Evolutionary conservation across 495 filamentous ascomycete genomes (phyloP).

Genomic region (Parmelia sp.): DNA sequence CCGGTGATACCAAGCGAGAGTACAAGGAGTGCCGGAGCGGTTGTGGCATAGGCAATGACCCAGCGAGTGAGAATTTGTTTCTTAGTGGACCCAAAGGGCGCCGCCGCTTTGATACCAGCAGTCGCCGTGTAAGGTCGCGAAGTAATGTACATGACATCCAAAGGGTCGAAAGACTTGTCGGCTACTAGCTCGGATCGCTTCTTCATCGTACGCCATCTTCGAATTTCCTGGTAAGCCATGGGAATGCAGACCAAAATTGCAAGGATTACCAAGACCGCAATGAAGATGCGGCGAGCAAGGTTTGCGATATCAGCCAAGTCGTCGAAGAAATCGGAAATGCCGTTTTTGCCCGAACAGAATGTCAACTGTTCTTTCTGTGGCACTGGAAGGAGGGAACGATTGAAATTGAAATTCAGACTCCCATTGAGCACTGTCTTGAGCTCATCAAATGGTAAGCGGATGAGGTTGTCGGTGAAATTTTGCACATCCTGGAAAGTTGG

Average conservation of each 20-base stretch:
- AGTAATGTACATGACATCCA: conserved; percentile 85
- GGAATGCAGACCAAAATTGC: conserved; percentile 68
- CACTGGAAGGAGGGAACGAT: conserved; percentile 68
- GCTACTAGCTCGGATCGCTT: conserved; percentile 60
- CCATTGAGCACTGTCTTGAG: conserved; percentile 64
- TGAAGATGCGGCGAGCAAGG: conserved; percentile 64
- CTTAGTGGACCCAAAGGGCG: conserved; percentile 58
- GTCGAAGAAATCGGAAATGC: conserved; percentile 82
- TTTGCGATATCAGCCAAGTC: conserved; percentile 53
- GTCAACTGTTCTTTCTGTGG: conserved; percentile 71
- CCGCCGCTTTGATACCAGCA: conserved; percentile 66
- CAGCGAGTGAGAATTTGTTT: conserved; percentile 70
- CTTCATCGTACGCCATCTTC: conserved; percentile 67
- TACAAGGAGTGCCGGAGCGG: conserved; percentile 77
- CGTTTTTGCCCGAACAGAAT: conserved; percentile 82
- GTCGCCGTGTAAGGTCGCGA: conserved; percentile 69
- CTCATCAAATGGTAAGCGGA: conserved; percentile 70
- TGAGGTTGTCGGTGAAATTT: conserved; percentile 63
- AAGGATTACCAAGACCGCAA: conserved; percentile 59
- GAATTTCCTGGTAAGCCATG: conserved; percentile 73
- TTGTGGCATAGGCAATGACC: conserved; percentile 81
- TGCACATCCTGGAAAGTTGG: conserved; percentile 78
- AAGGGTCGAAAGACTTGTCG: conserved; percentile 61
- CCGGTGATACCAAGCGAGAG: conserved; percentile 81
- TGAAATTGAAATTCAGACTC: conserved; percentile 66